phyloP scores from a whole-genome alignment of 768 basidiomycete genomes.

The Suillus paluster region DNA sequence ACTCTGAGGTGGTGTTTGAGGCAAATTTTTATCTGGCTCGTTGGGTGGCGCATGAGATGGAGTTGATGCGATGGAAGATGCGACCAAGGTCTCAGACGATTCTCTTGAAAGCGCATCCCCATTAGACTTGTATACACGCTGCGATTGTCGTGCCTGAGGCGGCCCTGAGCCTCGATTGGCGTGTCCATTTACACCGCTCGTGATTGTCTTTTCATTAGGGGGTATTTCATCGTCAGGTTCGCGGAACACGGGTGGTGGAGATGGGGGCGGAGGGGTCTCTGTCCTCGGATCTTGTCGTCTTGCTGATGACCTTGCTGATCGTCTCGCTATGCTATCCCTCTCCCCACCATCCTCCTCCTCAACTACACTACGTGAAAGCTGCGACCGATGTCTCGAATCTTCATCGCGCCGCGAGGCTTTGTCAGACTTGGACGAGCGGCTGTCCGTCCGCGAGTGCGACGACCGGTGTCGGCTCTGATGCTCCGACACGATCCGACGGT shows the following conservation, averaged over 20 bases:
- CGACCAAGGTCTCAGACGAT: slow-evolving; percentile 16
- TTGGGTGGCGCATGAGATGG: slow-evolving; percentile 22
- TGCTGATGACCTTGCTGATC: slow-evolving; percentile 46
- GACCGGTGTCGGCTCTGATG: slow-evolving; percentile 55
- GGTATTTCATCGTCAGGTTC: slow-evolving; percentile 38
- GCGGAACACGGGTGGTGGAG: slow-evolving; percentile 33
- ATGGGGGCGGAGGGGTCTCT: slow-evolving; percentile 31
- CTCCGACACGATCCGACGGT: slow-evolving; percentile 75
- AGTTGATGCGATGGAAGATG: slow-evolving; percentile 7
- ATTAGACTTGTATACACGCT: slow-evolving; percentile 9
- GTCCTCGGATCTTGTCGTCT: slow-evolving; percentile 30
- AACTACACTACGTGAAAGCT: slow-evolving; percentile 46
- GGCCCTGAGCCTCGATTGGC: slow-evolving; percentile 10
- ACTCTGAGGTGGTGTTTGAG: slow-evolving; percentile 31
- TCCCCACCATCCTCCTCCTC: slow-evolving; percentile 45
- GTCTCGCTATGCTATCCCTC: slow-evolving; percentile 43
- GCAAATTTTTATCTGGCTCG: slow-evolving; percentile 28
- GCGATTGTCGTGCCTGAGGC: slow-evolving; percentile 23
- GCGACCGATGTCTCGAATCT: slow-evolving; percentile 52
- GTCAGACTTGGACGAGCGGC: slow-evolving; percentile 58
- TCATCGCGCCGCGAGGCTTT: slow-evolving; percentile 43
- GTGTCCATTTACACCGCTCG: slow-evolving; percentile 18
- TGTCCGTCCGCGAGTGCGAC: slow-evolving; percentile 58
- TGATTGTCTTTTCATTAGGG: slow-evolving; percentile 10
- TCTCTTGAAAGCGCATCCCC: slow-evolving; percentile 10